Percentiles rank a stretch among this genome's conserved stretches.
Conservation (phyloP, 257 asterid species). For the Penstemon eatonii region DNA sequence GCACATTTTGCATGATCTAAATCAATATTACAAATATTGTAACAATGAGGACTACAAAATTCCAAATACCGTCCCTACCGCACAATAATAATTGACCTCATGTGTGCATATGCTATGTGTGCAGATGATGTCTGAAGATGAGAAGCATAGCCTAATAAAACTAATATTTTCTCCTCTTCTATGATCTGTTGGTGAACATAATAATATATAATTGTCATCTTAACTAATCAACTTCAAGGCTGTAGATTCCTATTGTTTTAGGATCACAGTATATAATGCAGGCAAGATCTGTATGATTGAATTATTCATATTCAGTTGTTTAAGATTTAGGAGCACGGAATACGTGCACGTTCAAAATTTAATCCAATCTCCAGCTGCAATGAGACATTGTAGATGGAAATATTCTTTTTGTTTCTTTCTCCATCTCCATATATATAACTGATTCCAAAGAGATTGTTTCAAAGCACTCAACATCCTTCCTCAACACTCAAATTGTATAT, state of each 20-base stretch:
- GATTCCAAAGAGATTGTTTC: conserved; percentile 3
- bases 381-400: conserved; percentile 10
- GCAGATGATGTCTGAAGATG: too few relatives aligned
- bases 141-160: too few relatives aligned
- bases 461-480: not conserved
- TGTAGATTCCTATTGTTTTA: not conserved
- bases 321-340: conserved; percentile 10
- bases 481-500: not conserved
- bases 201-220: too few relatives aligned
- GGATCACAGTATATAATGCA: not conserved
- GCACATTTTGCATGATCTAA: too few relatives aligned
- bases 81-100: too few relatives aligned
- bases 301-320: not conserved
- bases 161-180: too few relatives aligned
- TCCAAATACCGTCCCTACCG: too few relatives aligned
- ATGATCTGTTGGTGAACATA: too few relatives aligned
- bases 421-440: not conserved
- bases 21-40: too few relatives aligned
- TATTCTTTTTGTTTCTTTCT: conserved; percentile 9
- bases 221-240: too few relatives aligned
- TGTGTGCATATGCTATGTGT: too few relatives aligned
- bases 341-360: not conserved
- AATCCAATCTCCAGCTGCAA: not conserved
- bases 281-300: not conserved
- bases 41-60: too few relatives aligned